Conservation (phyloP, 1,139 yeast genomes). For the Taphrina flavorubra region DNA sequence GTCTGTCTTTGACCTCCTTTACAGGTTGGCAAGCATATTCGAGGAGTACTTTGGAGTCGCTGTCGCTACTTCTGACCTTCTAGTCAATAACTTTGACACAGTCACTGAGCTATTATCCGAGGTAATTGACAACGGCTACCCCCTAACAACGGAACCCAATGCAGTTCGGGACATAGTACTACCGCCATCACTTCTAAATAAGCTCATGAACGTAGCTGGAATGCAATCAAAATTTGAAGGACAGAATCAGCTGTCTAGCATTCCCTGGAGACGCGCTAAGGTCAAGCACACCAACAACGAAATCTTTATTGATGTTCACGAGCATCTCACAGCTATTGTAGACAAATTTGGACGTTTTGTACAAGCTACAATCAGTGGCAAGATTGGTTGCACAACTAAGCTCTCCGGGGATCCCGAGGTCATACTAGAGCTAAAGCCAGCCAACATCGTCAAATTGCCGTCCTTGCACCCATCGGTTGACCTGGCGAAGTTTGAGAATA, state of each 20-base stretch:
- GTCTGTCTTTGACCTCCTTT: slow-evolving; percentile 24
- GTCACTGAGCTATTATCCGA: slow-evolving; percentile 66
- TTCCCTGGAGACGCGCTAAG: slow-evolving; percentile 77
- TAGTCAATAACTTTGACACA: slow-evolving; percentile 70
- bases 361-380: slow-evolving; percentile 9
- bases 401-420: slow-evolving; percentile 72
- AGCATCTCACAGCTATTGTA: slow-evolving; percentile 48
- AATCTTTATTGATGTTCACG: slow-evolving; percentile 77
- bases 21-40: slow-evolving; percentile 52
- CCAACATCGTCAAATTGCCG: slow-evolving; percentile 51
- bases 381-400: slow-evolving; percentile 23
- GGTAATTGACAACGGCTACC: slow-evolving; percentile 77
- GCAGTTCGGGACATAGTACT: slow-evolving; percentile 74
- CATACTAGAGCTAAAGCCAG: slow-evolving; percentile 63
- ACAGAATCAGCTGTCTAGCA: slow-evolving; percentile 48
- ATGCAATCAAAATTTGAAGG: slow-evolving; percentile 41
- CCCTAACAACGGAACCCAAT: slow-evolving; percentile 74
- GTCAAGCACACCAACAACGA: slow-evolving; percentile 76
- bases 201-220: slow-evolving; percentile 46
- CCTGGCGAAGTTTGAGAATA: slow-evolving; percentile 49
- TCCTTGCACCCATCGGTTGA: slow-evolving; percentile 65
- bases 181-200: slow-evolving; percentile 52
- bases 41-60: slow-evolving; percentile 63
- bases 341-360: slow-evolving; percentile 26
- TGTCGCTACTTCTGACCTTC: slow-evolving; percentile 56